Evolutionary conservation across 2,329 filamentous ascomycete genomes (phyloP), one percentile per base, ranked within the genome.

Genomic region (Neofusicoccum cordaticola): DNA sequence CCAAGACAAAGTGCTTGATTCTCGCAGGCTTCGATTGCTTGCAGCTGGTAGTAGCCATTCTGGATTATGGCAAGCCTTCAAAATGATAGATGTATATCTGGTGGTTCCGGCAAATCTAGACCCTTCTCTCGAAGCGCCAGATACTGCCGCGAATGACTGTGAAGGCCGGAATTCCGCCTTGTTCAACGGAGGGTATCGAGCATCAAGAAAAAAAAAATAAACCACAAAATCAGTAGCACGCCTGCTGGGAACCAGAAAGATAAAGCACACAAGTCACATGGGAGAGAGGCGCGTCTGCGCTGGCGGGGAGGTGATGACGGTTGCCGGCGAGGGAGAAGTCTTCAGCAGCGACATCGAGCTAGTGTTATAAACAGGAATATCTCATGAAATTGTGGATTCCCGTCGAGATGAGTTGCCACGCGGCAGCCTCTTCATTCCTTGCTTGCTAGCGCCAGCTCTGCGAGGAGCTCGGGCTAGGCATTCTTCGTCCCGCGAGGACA

Each of bases 391-490:
- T 66, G 52, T 56, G 41, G 60, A 64, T 67, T 66, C 66, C 66
- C 61, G 62, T 62, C 62, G 64, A 68, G 56, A 66, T 53, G 50
- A 63, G 65, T 67, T 65, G 66, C 69, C 68, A 70, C 67, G 66
- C 65, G 69, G 66, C 56, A 65, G 61, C 42, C 68, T 47, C 47
- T 47, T 64, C 67, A 74, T 73, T 75, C 74, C 74, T 75, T 76
- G 70, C 73, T 66, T 67, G 50, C 45, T 62, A 63, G 60, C 31
- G n/a, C 27, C 56, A 66, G 15, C n/a, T 27, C 58, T 62, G 47
- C 34, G 64, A 71, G 56, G 56, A 60, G 56, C 60, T 53, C 67
- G 72, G 22, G 68, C 67, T 69, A 63, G 66, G 69, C 70, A 73
- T 77, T 75, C 72, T 68, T 71, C 67, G 63, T 52, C 45, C 42